Evolutionary conservation across 768 basidiomycete species (phyloP), one percentile per base, ranked within the genome.

Genomic region (Pilatotrama ljubarskyi): DNA sequence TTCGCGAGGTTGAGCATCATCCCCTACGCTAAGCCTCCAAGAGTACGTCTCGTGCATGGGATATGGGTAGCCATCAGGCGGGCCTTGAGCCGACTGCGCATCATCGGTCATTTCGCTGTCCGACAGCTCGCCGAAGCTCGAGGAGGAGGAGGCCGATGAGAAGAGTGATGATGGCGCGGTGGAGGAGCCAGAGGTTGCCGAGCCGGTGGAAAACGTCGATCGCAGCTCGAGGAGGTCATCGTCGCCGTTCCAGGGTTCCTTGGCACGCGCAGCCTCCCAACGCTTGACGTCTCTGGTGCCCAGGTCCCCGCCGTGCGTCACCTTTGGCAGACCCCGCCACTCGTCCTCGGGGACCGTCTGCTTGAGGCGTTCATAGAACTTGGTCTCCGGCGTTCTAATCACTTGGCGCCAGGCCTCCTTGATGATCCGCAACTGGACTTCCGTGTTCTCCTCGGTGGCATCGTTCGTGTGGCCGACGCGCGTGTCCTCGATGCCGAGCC

Each of bases 391-490:
- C 3, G 15, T 38, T 6, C 58, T 47, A 11, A 54, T 29, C 32
- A 47, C 24, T 22, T 59, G 58, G 18, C 62, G 53, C 63, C 63
- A 64, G 2, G 63, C 44, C 4, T 64, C 63, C 25, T 64, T 64
- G 49, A 64, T 32, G 29, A 51, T 32, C 8, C 26, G 20, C 25
- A 55, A 14, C n/a, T 47, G 40, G 40, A 11, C 25, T 20, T 24
- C 40, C 1, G 7, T 8, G 5, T 44, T 42, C 1, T 13, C 7
- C 32, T 50, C 48, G 48, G 15, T 15, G 29, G 32, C 18, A 5
- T 36, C 32, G 17, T 22, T 40, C 15, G 10, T 7, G 25, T 5
- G 5, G 15, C 14, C 18, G 36, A 37, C 43, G 22, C 48, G 48
- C 6, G 40, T 51, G 20, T 57, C 51, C 25, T 46, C 37, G 22